Base-by-base conservation (phyloP, 305 asterid genomes). In the Withania somnifera region DNA sequence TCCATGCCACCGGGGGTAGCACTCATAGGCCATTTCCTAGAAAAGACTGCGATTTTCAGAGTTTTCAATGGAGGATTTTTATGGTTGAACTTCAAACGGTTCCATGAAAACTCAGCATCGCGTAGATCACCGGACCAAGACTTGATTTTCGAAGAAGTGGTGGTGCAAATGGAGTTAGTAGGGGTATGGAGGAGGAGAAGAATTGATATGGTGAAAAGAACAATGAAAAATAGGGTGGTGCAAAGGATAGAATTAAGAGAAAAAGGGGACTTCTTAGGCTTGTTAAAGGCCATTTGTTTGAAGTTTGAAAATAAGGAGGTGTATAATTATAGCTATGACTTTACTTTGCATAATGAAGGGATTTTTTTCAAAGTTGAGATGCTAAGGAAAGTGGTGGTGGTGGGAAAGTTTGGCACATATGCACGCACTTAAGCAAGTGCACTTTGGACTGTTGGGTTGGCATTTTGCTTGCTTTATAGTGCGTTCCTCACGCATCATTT, bases 1-100 rank as follows among this genome's bases (percentile, higher is more conserved):
- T 95, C 99, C 98, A 93, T 95, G 80, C 99, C 97, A 30, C 98
- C 98, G 0, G 97, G 98, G 71, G 83, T 66, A 80, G 90, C 30
- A 69, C 88, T 73, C 20, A 87, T 89, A 45, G 99, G 99, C 99
- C 99, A 95, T 84, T 95, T 95, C 60, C 98, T 81, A 7, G 99
- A 87, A 86, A 93, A 95, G n/a, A 95, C 99, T 2, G 99, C 98
- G 51, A 93, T 90, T 40, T 79, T 91, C 4, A 92, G 94, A 3
- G 82, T 5, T 9, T 19, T 11, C 7, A 79, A 83, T 2, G 95
- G 90, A 0, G 91, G 86, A 4, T n/a, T 40, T 0, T 20, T 77
- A 1, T 51, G 82, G 5, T 60, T 19, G 80, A 95, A 89, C 1
- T 64, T 63, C 5, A 95, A 88, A 78, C 85, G 91, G 75, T 95